Base-by-base conservation (phyloP, 306 rosid species). In the Vicia villosa region DNA sequence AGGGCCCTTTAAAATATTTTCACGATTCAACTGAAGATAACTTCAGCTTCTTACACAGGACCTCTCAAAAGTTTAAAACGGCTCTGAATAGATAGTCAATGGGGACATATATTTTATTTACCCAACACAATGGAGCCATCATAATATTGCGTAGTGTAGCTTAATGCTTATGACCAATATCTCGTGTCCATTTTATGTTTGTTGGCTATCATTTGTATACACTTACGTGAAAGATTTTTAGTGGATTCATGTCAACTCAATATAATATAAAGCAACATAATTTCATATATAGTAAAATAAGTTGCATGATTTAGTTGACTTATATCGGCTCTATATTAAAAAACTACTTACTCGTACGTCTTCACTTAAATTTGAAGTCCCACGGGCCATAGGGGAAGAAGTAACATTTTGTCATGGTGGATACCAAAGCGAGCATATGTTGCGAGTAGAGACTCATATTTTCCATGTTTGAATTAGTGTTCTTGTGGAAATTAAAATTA, bases 61-160 rank as follows among this genome's bases (percentile, higher is more conserved):
- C n/a, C n/a, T n/a, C n/a, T n/a, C n/a, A n/a, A n/a, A n/a, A n/a
- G n/a, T n/a, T n/a, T n/a, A n/a, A n/a, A n/a, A n/a, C n/a, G n/a
- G n/a, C n/a, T n/a, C n/a, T n/a, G n/a, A n/a, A n/a, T 5, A 20
- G 47, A 32, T 14, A 50, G 72, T 52, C 56, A 64, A 26, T 40
- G 56, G 50, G 36, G 15, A 74, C 57, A 54, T 42, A 51, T 51
- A 54, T 30, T 30, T 30, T 42, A 47, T 47, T 47, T 47, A 51
- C 50, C 77, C 77, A 64, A 72, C 58, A n/a, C 63, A 65, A 38
- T 41, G 75, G 50, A 72, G 71, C 65, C 66, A 73, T 67, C 50
- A 73, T 60, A 65, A 66, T 66, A 66, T 66, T 59, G 40, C 40
- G 8, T 38, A 54, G 73, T 65, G 55, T 55, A 24, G 42, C 45